Base-by-base conservation (phyloP, 1,284 basidiomycete species). In the Austroboletus rostrupii region DNA sequence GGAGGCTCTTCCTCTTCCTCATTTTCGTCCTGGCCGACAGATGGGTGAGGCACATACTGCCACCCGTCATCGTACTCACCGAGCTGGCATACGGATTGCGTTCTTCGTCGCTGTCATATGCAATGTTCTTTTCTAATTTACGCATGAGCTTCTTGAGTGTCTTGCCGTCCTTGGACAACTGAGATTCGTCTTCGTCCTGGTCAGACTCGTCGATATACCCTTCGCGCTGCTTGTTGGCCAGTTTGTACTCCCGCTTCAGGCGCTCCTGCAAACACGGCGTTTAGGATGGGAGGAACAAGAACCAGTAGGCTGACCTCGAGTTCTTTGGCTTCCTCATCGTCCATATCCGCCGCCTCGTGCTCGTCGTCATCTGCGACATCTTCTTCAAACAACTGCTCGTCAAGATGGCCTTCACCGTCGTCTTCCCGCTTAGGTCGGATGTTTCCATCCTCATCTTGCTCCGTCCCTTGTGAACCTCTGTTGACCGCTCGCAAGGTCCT, bases 311-410 rank as follows among this genome's bases (percentile, higher is more conserved):
- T 28, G 48, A 87, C 90, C 77, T 92, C 90, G n/a, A 87, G 73
- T 65, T 93, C 90, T 64, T 89, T 92, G 35, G 84, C 79, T 62
- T 92, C 88, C 50, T 92, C 88, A 53, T 93, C 92, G 43, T 92
- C 83, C 48, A 74, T 72, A 28, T 83, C 82, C 50, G 89, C 85
- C 19, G 77, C 73, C 39, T 83, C 77, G 63, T 81, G 83, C 63
- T 93, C 91, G 46, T 94, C 91, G 56, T 94, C 91, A 58, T 93
- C 92, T 19, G 86, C 86, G 61, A 92, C 87, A 17, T 88, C 86
- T 59, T 89, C 89, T 60, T 93, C 90, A 60, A 81, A 93, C 21
- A 86, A 78, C 51, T 89, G 77, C 63, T 94, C 91, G 60, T 92
- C 91, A 53, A 89, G 63, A 61, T 86, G 85, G 16, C 85, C 86